Percentiles rank a stretch among this genome's conserved stretches.
Evolutionary conservation across 176 grass and related monocot species (phyloP).

Genomic region (Cenchrus fungigraminus): DNA sequence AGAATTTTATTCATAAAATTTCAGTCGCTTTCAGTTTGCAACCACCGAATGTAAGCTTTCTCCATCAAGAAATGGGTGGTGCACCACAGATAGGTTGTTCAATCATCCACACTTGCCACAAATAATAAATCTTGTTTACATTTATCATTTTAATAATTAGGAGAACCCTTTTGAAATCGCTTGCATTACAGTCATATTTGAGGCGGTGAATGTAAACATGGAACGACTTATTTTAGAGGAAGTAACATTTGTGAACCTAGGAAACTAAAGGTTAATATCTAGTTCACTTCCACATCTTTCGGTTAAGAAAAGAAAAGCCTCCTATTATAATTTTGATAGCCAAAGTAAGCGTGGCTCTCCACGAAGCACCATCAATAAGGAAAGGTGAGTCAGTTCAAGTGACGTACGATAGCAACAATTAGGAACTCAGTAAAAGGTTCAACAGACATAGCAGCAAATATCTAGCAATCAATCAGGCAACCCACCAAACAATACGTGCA

Average conservation of each 20-base stretch:
- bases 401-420: background rate
- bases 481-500: background rate
- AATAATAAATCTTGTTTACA: background rate
- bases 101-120: background rate
- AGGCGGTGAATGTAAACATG: background rate
- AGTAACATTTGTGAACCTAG: background rate
- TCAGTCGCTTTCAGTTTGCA: background rate
- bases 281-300: background rate
- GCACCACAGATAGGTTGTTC: background rate
- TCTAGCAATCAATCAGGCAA: background rate
- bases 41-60: background rate
- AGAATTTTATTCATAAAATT: background rate
- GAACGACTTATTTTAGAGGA: background rate
- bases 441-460: background rate
- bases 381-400: background rate
- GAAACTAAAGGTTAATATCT: background rate
- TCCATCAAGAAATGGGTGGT: background rate
- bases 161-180: background rate
- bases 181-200: background rate
- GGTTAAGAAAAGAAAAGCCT: background rate
- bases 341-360: background rate
- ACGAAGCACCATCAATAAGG: background rate
- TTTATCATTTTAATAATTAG: background rate
- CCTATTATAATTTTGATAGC: background rate
- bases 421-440: background rate